Base-by-base conservation (phyloP, 495 filamentous ascomycete species). In the Penicillium pancosmium region DNA sequence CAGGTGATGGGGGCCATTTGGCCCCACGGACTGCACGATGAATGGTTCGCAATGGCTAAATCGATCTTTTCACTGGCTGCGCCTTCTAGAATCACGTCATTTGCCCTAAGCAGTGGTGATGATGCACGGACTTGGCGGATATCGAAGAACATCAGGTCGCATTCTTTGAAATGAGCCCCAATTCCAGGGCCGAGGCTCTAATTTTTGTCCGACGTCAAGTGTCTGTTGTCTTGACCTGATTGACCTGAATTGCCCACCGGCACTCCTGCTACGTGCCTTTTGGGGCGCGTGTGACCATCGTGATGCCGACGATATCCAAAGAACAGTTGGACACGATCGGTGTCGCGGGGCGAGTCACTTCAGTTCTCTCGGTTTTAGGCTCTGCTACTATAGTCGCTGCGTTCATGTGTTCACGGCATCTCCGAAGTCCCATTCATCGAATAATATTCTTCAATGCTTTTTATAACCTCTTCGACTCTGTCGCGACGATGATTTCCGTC, bases 371-470 rank as follows among this genome's bases (percentile, higher is more conserved):
- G 1, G 65, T 68, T 4, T 5, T 77, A 7, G 78, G 77, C 12
- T 64, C 75, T 16, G 53, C 70, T 11, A 70, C 73, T 2, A 81
- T 80, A 47, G 73, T 80, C 53, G 55, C 40, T 19, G 73, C 72
- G 2, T 81, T 77, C 50, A 61, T 31, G 50, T 56, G 65, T 15
- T 79, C 76, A 0, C 66, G 64, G 6, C 64, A 79, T 48, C 80
- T 79, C 56, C 71, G 77, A 21, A 81, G 76, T 50, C 78, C 78
- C 7, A 78, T 78, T 51, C 74, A 81, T 53, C 76, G 77, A 3
- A 70, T 81, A 8, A 79, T 81, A 44, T 77, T 80, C 50, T 75
- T 75, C 64, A 78, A 77, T 60, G 68, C 77, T 11, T 78, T 78
- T 33, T 79, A 69, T 63, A 80, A 81, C 43, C 52, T 78, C 3